Percentiles rank a stretch among this genome's conserved stretches.
phyloP scores from a whole-genome alignment of 768 basidiomycete species.

The Suillus variegatus region DNA sequence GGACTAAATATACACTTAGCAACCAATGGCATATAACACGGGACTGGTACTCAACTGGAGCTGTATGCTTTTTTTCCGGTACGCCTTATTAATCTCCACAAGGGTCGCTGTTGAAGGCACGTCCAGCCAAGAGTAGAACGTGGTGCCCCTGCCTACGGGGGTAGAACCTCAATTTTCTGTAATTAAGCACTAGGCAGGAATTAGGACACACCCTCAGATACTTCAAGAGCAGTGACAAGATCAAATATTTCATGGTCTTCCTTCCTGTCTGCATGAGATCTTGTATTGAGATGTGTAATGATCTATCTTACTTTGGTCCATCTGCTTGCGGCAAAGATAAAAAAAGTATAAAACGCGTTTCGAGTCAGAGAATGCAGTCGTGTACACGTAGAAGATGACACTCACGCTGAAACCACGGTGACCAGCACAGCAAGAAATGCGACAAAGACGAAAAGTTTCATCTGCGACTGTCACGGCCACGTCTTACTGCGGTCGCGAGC shows the following conservation, averaged over 20 bases:
- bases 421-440: slow-evolving; percentile 52
- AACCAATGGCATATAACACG: slow-evolving; percentile 7
- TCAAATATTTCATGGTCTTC: slow-evolving; percentile 98
- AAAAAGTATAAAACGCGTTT: not conserved
- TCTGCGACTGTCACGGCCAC: slow-evolving; percentile 22
- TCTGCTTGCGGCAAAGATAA: slow-evolving; percentile 33
- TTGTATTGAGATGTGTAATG: not conserved
- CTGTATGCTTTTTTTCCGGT: slow-evolving; percentile 86
- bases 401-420: slow-evolving; percentile 61
- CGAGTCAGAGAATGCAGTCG: not conserved
- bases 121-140: slow-evolving; percentile 94
- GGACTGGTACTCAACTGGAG: slow-evolving; percentile 64
- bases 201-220: slow-evolving; percentile 63
- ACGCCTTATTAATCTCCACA: slow-evolving; percentile 83
- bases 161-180: not conserved
- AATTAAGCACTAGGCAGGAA: not conserved
- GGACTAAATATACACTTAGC: slow-evolving; percentile 53
- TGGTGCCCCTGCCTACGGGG: slow-evolving; percentile 74
- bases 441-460: slow-evolving; percentile 53
- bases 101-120: slow-evolving; percentile 73
- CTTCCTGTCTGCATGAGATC: slow-evolving; percentile 36
- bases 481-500: not conserved
- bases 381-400: slow-evolving; percentile 18
- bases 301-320: slow-evolving; percentile 64
- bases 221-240: slow-evolving; percentile 78